Conservation (phyloP, 192 early-diverging fungal species). For the Coemansia sp. region DNA sequence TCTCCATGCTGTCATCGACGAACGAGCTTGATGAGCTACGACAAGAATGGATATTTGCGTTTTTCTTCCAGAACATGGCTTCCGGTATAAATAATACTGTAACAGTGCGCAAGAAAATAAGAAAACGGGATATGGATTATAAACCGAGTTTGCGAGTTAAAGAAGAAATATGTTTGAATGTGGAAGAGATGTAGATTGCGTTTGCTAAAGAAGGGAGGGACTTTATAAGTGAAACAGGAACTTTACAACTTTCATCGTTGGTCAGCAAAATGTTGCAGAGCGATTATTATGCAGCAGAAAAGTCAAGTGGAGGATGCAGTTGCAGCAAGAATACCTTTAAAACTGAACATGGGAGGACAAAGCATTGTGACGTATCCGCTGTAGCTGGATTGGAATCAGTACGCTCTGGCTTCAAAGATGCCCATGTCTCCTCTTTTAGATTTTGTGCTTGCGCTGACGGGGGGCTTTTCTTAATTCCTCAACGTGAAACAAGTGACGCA, state of each 20-base stretch:
- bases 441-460: neutral
- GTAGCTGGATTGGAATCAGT: neutral
- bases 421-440: neutral
- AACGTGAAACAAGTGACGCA: neutral
- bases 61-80: constrained; percentile 1
- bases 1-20: neutral
- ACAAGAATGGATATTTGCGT: neutral
- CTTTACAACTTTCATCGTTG: too few species aligned
- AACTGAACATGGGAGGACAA: neutral
- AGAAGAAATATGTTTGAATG: neutral
- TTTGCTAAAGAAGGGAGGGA: too few species aligned
- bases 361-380: neutral
- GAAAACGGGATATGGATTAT: neutral
- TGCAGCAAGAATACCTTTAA: neutral
- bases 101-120: neutral
- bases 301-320: too few species aligned
- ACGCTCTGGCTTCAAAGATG: neutral
- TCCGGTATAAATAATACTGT: neutral
- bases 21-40: constrained; percentile 1
- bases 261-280: too few species aligned
- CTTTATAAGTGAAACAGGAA: too few species aligned
- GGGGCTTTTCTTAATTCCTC: neutral
- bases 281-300: too few species aligned
- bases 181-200: neutral
- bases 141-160: neutral